Evolutionary conservation across 2,329 filamentous ascomycete species (phyloP), one percentile per base, ranked within the genome.

Genomic region (Fusarium domesticum): DNA sequence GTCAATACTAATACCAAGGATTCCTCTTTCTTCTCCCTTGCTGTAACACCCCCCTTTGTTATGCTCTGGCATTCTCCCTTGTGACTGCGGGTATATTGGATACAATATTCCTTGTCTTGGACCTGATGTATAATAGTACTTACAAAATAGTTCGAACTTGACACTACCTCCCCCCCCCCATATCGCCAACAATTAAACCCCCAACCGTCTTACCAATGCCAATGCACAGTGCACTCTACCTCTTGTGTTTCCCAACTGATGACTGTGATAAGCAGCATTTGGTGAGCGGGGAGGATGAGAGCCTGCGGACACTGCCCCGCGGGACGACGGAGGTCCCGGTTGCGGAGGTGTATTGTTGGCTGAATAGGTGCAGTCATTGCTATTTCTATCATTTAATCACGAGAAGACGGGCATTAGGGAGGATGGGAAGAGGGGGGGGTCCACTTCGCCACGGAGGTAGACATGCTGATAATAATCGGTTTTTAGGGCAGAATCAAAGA

Each of bases 141-240:
- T n/a, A n/a, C n/a, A n/a, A n/a, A n/a, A n/a, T n/a, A n/a, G n/a
- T n/a, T n/a, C n/a, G n/a, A n/a, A n/a, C n/a, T n/a, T n/a, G n/a
- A n/a, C n/a, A n/a, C n/a, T n/a, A n/a, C n/a, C n/a, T n/a, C n/a
- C n/a, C n/a, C n/a, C n/a, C n/a, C n/a, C 45, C 50, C 50, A 47
- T 42, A 35, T 51, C 47, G n/a, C n/a, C n/a, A n/a, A n/a, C n/a
- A n/a, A n/a, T 19, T 37, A 45, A 43, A 43, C 40, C 44, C 28
- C 44, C 37, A 52, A 50, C 38, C 39, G 39, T 36, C 38, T 16
- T 14, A 32, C 19, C 19, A 16, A 11, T 18, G 37, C 32, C 37
- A 50, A 40, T 39, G 18, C 18, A 44, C 51, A 40, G 51, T 54
- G 51, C 51, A 53, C 50, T 18, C 15, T n/a, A n/a, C n/a, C n/a